Percentiles rank a stretch among this genome's conserved stretches.
Evolutionary conservation across 345 rosid species (phyloP).

Genomic region (Arabidopsis suecica): DNA sequence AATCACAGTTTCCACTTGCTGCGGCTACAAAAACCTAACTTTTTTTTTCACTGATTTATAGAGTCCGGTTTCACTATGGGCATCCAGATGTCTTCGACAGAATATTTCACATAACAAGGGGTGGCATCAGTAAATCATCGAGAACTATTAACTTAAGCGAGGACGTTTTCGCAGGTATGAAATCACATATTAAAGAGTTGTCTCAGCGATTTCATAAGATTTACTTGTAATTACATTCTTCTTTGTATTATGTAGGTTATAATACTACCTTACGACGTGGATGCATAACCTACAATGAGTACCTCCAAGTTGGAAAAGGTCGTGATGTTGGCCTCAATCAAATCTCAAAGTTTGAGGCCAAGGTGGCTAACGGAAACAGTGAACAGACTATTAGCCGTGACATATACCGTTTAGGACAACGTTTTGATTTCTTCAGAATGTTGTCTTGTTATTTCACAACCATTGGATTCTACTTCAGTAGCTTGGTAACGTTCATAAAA

Average conservation of each 20-base stretch:
- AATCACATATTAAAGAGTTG: slow-evolving; percentile 22
- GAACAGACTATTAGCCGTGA: slow-evolving; percentile 97
- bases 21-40: not conserved
- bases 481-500: slow-evolving; percentile 61
- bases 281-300: slow-evolving; percentile 83
- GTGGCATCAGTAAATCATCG: slow-evolving; percentile 98
- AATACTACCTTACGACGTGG: slow-evolving; percentile 84
- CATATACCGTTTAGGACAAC: slow-evolving; percentile 80
- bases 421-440: slow-evolving; percentile 96
- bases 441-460: slow-evolving; percentile 96
- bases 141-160: slow-evolving; percentile 92
- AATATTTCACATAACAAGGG: slow-evolving; percentile 94
- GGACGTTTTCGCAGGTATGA: slow-evolving; percentile 89
- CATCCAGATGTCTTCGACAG: slow-evolving; percentile 97
- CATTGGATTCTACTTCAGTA: slow-evolving; percentile 90
- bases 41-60: slow-evolving; percentile 41
- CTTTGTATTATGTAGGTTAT: slow-evolving; percentile 59
- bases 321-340: slow-evolving; percentile 98
- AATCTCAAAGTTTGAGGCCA: slow-evolving; percentile 97
- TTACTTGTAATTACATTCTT: slow-evolving; percentile 33
- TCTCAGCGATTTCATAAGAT: slow-evolving; percentile 24
- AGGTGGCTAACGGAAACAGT: slow-evolving; percentile 95
- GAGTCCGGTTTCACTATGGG: slow-evolving; percentile 97
- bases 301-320: slow-evolving; percentile 96
- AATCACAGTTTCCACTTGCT: slow-evolving; percentile 24